Conservation (phyloP, 371 early-diverging fungal genomes). For the Rhizopus delemar region DNA sequence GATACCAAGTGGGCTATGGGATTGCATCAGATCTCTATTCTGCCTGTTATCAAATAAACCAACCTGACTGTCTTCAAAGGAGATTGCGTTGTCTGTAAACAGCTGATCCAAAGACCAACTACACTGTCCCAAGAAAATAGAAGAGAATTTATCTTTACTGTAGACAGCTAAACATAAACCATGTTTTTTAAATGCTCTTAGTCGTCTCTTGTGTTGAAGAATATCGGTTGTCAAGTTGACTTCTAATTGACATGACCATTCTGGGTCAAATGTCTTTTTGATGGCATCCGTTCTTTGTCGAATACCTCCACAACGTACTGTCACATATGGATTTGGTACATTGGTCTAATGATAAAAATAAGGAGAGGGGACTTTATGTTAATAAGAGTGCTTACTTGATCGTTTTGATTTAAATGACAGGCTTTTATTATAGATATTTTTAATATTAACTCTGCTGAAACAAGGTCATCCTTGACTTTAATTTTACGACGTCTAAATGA, state of each 20-base stretch:
- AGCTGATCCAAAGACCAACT: constrained; percentile 34
- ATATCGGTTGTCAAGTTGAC: constrained; percentile 34
- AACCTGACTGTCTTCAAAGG: constrained; percentile 26
- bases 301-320: constrained; percentile 45
- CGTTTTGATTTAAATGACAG: constrained; percentile 27
- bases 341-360: constrained; percentile 16
- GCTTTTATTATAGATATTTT: constrained; percentile 35
- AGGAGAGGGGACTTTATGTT: neutral
- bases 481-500: constrained; percentile 17
- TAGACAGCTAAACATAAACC: constrained; percentile 41
- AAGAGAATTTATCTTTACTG: constrained; percentile 44
- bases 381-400: constrained; percentile 23
- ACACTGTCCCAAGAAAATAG: constrained; percentile 41
- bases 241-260: constrained; percentile 49
- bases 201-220: constrained; percentile 22
- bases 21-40: constrained; percentile 6
- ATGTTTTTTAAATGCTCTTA: constrained; percentile 26
- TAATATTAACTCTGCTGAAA: constrained; percentile 26
- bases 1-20: constrained; percentile 24
- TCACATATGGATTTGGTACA: constrained; percentile 36
- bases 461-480: constrained; percentile 7
- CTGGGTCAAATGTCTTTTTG: constrained; percentile 36
- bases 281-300: constrained; percentile 46
- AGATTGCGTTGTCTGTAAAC: constrained; percentile 21
- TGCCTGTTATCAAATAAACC: neutral